These are phyloP conservation scores for Hermanozyma aechmeae DNA, from an alignment of 805 yeast genomes.

Conservation along the genomic window DNA sequence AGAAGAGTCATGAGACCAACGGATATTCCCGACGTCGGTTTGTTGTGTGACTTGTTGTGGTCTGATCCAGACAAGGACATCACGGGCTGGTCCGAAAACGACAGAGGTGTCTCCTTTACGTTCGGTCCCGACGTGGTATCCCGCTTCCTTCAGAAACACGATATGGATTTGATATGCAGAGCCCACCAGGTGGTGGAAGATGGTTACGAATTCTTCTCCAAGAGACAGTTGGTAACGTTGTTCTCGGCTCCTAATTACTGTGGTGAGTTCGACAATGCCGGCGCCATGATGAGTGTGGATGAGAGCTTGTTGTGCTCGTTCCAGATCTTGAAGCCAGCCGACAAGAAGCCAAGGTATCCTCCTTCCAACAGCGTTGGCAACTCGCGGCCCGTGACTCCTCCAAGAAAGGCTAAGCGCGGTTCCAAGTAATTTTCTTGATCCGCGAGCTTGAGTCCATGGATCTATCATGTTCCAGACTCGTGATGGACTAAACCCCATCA, in stretches of 20 bases:
- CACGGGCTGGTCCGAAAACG: conserved; percentile 98
- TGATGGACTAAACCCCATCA: too few relatives aligned
- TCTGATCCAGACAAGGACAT: conserved; percentile 98
- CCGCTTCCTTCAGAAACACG: conserved; percentile 92
- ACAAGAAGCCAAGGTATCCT: conserved; percentile 71
- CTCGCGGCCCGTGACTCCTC: conserved; percentile 48
- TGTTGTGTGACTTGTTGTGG: conserved; percentile 94
- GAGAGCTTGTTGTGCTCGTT: conserved; percentile 93
- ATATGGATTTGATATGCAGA: conserved; percentile 95
- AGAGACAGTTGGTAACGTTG: conserved; percentile 90
- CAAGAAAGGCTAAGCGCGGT: conserved; percentile 47
- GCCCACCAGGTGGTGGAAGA: conserved; percentile 99
- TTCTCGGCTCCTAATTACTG: conserved; percentile 97
- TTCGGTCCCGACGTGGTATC: conserved; percentile 99
- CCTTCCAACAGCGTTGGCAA: conserved; percentile 33
- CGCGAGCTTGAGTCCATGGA: too few relatives aligned
- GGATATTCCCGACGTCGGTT: conserved; percentile 96
- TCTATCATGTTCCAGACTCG: too few relatives aligned
- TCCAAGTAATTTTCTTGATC: conserved; percentile 27
- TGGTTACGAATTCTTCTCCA: conserved; percentile 94
- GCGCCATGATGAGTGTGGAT: conserved; percentile 99
- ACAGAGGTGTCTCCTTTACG: conserved; percentile 98
- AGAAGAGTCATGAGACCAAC: conserved; percentile 99
- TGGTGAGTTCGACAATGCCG: conserved; percentile 98
- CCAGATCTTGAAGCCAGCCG: conserved; percentile 96